Conservation (phyloP, 345 rosid species). For the Bruguiera parviflora region DNA sequence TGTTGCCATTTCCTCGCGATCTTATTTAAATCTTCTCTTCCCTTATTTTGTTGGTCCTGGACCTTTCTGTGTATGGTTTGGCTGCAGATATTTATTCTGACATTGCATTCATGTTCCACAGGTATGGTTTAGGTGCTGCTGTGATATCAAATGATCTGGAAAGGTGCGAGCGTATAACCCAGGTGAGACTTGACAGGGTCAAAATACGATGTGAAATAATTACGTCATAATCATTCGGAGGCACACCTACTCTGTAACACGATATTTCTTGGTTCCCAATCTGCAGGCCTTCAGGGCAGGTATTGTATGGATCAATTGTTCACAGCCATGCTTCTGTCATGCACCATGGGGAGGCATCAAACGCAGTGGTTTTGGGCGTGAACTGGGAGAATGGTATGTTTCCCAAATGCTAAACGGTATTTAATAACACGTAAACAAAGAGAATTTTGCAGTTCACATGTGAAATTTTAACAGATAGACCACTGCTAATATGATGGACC, state of each 20-base stretch:
- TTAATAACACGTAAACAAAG: neutral
- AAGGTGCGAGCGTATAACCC: conserved; percentile 89
- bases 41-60: neutral
- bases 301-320: conserved; percentile 91
- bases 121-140: conserved; percentile 85
- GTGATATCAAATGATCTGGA: conserved; percentile 87
- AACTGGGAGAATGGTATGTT: conserved; percentile 87
- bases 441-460: neutral
- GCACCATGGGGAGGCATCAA: conserved; percentile 99
- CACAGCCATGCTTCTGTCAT: conserved; percentile 95
- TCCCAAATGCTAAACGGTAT: neutral
- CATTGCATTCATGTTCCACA: conserved; percentile 25
- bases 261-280: neutral
- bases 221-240: neutral
- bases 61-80: neutral
- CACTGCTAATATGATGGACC: no score
- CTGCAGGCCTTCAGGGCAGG: conserved; percentile 77
- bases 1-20: neutral
- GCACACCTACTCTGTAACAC: neutral
- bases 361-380: conserved; percentile 97
- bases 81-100: conserved; percentile 10
- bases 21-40: neutral
- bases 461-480: neutral
- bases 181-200: conserved; percentile 43
- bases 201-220: neutral